A percentile compares a stretch with the other conserved stretches of the same genome.
These are phyloP conservation scores for Brassica cretica DNA, from an alignment of 345 rosid genomes.

Conservation along the genomic window DNA sequence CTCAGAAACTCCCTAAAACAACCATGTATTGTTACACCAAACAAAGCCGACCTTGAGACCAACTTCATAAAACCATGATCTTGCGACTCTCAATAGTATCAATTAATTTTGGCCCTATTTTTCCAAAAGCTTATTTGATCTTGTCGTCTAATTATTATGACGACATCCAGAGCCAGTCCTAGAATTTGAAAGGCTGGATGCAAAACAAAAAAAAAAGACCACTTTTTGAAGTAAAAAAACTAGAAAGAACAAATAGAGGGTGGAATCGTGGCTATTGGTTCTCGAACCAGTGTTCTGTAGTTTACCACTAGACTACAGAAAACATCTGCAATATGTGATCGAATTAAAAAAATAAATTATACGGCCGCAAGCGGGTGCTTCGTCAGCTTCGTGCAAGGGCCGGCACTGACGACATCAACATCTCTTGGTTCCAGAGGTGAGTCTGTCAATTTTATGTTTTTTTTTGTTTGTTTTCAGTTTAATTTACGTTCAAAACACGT, in stretches of 20 bases:
- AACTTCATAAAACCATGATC: neutral
- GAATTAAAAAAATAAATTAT: too few relatives aligned
- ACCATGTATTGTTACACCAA: neutral
- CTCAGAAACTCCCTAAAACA: neutral
- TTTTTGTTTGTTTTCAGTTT: neutral
- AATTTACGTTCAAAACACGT: neutral
- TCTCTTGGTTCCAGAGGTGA: neutral
- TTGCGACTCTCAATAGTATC: neutral
- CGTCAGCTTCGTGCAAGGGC: too few relatives aligned
- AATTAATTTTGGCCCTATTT: neutral
- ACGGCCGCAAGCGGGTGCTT: too few relatives aligned
- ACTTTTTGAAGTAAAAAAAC: too few relatives aligned
- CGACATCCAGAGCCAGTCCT: neutral
- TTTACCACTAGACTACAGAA: too few relatives aligned
- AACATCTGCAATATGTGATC: too few relatives aligned
- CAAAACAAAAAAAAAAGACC: too few relatives aligned
- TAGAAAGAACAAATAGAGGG: too few relatives aligned
- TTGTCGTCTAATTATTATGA: neutral
- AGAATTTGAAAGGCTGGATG: too few relatives aligned
- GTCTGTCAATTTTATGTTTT: neutral
- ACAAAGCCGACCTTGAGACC: neutral
- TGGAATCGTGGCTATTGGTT: too few relatives aligned
- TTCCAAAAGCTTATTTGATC: neutral
- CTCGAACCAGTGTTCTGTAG: too few relatives aligned
- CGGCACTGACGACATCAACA: neutral